Base-by-base conservation (phyloP, 2,329 filamentous ascomycete genomes). In the Ceratocystis eucalypticola region DNA sequence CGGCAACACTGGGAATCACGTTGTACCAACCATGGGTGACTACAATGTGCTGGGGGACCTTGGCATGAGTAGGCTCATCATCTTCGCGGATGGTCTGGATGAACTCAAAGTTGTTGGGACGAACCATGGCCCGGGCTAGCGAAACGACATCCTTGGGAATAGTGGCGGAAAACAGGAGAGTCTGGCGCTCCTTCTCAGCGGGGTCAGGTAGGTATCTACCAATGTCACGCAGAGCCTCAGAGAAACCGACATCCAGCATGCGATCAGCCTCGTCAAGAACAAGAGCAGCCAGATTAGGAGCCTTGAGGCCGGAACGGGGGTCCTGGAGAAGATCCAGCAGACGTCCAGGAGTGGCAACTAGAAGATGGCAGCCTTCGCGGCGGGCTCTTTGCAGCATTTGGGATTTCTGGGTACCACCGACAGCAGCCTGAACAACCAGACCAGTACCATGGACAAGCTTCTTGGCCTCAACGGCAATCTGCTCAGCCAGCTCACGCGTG, bases 221-320 rank as follows among this genome's bases (percentile, higher is more conserved):
- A 66, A 93, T 89, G 1, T 82, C 74, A 62, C 80, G 76, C 63
- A 93, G 81, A 66, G 86, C 86, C 45, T 79, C 78, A 66, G 86
- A 80, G 72, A 93, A 93, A 1, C 89, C 94, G 80, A 96, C 94
- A 78, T 99, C 94, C 74, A 99, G 83, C 89, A 99, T 96, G 71
- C 94, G 89, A 77, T 99, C 94, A 72, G 94, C 94, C 80, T 99
- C 94, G 71, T 99, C 94, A 61, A 99, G 87, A 70, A 97, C 91
- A 59, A 99, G 82, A 71, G 94, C 95, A 74, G 91, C 88, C 79
- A 97, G 87, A 75, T 89, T 92, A 75, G 73, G 91, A 75, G 89
- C 88, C 25, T 79, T 78, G 48, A 96, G 83, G 28, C 84, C 82
- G 66, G 80, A 83, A 66, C 74, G 72, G 0, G 78, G 76, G 72